Evolutionary conservation across 2,329 filamentous ascomycete genomes (phyloP).

Genomic region (Penicillium corylophilum): DNA sequence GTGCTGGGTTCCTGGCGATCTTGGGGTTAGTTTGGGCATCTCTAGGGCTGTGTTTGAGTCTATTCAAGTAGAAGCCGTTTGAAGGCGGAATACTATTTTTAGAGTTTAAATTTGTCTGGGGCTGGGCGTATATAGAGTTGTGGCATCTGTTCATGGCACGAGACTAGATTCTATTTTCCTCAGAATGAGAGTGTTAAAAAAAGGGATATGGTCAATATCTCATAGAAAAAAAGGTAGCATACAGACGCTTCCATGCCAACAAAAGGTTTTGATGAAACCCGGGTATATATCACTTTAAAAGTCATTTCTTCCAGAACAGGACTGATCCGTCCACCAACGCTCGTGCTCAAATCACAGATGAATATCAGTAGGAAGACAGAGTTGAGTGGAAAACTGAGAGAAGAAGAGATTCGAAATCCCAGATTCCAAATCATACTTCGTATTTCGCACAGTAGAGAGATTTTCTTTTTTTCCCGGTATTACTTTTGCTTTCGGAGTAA

Average conservation of each 20-base stretch:
- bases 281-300: constrained; percentile 19
- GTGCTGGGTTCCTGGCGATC: constrained; percentile 8
- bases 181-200: neutral
- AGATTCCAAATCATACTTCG: neutral
- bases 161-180: neutral
- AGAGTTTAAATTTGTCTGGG: neutral
- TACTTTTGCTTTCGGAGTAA: neutral
- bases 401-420: neutral
- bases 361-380: constrained; percentile 6
- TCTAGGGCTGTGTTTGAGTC: neutral
- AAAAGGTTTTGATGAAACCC: constrained; percentile 4
- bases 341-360: constrained; percentile 15
- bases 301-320: constrained; percentile 7
- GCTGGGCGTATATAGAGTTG: no score
- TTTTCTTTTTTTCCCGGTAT: neutral
- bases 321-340: constrained; percentile 12
- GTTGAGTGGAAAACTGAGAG: neutral
- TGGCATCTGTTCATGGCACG: neutral
- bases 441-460: neutral
- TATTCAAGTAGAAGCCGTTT: neutral
- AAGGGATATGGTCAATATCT: neutral
- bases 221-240: neutral
- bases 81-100: constrained; percentile 4
- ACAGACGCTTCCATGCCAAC: constrained; percentile 9
- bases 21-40: neutral